Base-by-base conservation (phyloP, 805 yeast species). In the Yarrowia sp. region DNA sequence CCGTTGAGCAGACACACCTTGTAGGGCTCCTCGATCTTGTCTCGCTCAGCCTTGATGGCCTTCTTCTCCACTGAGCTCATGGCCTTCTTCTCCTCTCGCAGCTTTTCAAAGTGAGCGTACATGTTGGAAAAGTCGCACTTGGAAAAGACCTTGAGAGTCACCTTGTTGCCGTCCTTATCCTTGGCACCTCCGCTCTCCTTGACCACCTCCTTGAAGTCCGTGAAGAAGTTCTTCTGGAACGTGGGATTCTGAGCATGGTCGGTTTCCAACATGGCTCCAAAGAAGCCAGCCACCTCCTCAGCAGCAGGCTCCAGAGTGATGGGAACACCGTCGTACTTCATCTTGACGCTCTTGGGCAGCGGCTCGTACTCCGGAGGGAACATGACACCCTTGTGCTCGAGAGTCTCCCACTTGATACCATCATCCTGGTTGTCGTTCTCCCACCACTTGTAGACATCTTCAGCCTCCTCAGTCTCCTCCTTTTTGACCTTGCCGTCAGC, bases 201-300 rank as follows among this genome's bases (percentile, higher is more conserved):
- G 66, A 93, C 73, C 0, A 92, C 95, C 65, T 80, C 75, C 44
- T 78, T 67, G 72, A 92, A 92, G 75, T 93, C 98, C 10, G 80
- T 73, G 71, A 93, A 93, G 78, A 93, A 93, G 75, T 93, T 93
- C 72, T 86, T 84, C 69, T 87, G 96, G 75, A 93, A 93, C 0
- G 84, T 86, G 0, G 96, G 92, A 72, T 92, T 93, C 67, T 86
- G 83, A 11, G 92, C 95, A 76, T 93, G 97, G 69, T 93, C 97
- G 1, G 92, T 83, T 68, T 90, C 92, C 48, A 92, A 68, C 84
- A 93, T 81, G 6, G 97, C 97, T 9, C 88, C 98, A 75, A 82
- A 93, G 72, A 92, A 93, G 0, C 97, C 98, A 0, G 98, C 98
- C 39, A 93, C 97, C 75, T 93, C 98, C 76, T 93, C 99, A 1